Conservation (phyloP, 2,329 filamentous ascomycete species). For the Fusarium sterilihyphosum region DNA sequence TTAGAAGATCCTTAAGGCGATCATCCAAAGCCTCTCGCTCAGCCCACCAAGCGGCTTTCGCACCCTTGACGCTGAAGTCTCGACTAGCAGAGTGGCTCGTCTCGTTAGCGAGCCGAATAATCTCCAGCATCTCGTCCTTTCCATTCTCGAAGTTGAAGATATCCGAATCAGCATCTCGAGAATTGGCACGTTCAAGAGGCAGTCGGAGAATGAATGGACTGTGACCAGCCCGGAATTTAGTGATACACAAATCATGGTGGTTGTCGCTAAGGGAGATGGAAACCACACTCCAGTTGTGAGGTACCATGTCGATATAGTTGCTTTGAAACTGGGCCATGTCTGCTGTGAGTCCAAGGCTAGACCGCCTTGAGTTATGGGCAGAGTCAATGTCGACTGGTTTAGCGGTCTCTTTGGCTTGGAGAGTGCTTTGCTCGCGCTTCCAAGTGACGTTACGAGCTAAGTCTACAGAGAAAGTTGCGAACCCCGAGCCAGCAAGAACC, state of each 20-base stretch:
- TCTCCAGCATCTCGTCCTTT: constrained; percentile 80
- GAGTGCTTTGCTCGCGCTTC: constrained; percentile 69
- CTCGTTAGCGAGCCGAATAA: constrained; percentile 83
- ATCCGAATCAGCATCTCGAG: constrained; percentile 79
- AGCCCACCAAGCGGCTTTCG: constrained; percentile 88
- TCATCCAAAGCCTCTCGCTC: constrained; percentile 83
- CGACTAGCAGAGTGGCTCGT: constrained; percentile 76
- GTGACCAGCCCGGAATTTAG: constrained; percentile 79
- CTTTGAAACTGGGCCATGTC: constrained; percentile 75
- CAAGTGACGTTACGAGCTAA: constrained; percentile 75
- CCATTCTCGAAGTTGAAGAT: constrained; percentile 87
- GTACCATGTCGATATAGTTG: constrained; percentile 87
- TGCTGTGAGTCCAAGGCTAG: constrained; percentile 58
- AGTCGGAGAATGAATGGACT: constrained; percentile 88
- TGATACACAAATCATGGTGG: constrained; percentile 85
- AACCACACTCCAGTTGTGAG: constrained; percentile 82
- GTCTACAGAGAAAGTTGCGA: constrained; percentile 73
- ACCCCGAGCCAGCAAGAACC: constrained; percentile 60
- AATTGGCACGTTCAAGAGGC: constrained; percentile 83
- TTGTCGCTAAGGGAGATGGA: constrained; percentile 87
- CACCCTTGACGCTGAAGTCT: constrained; percentile 77
- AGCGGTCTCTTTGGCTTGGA: constrained; percentile 51
- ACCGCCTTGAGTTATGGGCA: constrained; percentile 46
- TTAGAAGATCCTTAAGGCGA: constrained; percentile 79
- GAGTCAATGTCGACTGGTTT: constrained; percentile 1